Base-by-base conservation (phyloP, 2,329 filamentous ascomycete species). In the Scedosporium apiospermum region DNA sequence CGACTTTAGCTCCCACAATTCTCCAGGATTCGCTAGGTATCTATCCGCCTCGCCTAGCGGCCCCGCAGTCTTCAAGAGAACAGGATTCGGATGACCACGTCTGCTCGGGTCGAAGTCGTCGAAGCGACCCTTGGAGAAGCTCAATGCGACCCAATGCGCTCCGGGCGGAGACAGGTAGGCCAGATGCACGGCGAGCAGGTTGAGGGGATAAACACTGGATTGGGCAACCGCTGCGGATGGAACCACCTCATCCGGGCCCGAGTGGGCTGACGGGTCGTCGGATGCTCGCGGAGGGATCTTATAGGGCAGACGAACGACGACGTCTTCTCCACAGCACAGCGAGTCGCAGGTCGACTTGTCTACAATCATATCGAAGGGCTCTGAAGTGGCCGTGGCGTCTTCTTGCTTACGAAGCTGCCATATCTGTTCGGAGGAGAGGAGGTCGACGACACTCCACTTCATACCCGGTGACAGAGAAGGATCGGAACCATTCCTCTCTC, bases 271-370 rank as follows among this genome's bases (percentile, higher is more conserved):
- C 30, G 6, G 30, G 30, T 5, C 14, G 14, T 41, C 30, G n/a
- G n/a, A 6, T 16, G 58, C 58, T 6, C 44, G 46, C 14, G 44
- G 6, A 18, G n/a, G n/a, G 51, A 57, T 46, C 3, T 44, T n/a
- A 46, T 55, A 57, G 3, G 60, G 51, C 21, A 41, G 46, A 21
- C 38, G 38, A 5, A 62, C 46, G 7, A 21, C 6, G 10, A 57
- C 21, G 38, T 62, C 60, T 7, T 55, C 46, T 38, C 18, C 60
- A 21, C 60, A 62, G 51, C 60, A 62, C 4, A 62, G 34, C 14
- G 60, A 62, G 53, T 62, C 60, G 21, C 34, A 34, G 1, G 60
- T 62, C 51, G 60, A 62, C 38, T 62, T 62, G 34, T 62, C 60
- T 10, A 62, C 51, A 7, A 62, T 30, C 6, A 62, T 38, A 18